Evolutionary conservation across 2,329 filamentous ascomycete species (phyloP), one percentile per base, ranked within the genome.

Genomic region (Macrophomina tecta): DNA sequence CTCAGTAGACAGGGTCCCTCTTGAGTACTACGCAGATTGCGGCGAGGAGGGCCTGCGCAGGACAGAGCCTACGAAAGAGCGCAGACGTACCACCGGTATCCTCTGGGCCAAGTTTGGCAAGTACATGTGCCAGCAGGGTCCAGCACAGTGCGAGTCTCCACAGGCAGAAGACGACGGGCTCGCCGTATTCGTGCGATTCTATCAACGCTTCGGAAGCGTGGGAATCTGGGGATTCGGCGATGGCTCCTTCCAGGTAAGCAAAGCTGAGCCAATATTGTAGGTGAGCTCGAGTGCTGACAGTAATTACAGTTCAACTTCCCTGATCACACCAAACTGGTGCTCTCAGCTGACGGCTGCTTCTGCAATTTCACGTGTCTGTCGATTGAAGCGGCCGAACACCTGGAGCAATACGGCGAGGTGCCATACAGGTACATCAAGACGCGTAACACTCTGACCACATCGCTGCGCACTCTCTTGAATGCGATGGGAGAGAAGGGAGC

Each of bases 221-320:
- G 91, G 91, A 16, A 90, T 91, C 78, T 94, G 91, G 91, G 88
- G 89, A 60, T 94, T 94, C 73, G 87, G 86, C 66, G 91, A 94
- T 75, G 92, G 92, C 2, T 91, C 92, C 72, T 84, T 94, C 70
- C 91, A 91, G 83, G 88, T 90, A 81, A 71, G 79, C 64, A 0
- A 51, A 49, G 61, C 56, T 23, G 14, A 34, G 12, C 14, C 36
- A n/a, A 36, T n/a, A 6, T 18, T 34, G 23, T 11, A n/a, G 2
- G 14, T 8, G 23, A 32, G 48, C 16, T 45, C 28, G 40, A 58
- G 12, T 28, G 65, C 74, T 78, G 70, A 78, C 71, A 67, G 32
- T 45, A 28, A 40, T n/a, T 5, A 14, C 70, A 93, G 86, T 91
- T 94, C 79, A 94, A 95, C 80, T 95, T 95, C 77, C 91, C 92